Conservation (phyloP, 164 flowering plant genomes). For the Brasenia schreberi region DNA sequence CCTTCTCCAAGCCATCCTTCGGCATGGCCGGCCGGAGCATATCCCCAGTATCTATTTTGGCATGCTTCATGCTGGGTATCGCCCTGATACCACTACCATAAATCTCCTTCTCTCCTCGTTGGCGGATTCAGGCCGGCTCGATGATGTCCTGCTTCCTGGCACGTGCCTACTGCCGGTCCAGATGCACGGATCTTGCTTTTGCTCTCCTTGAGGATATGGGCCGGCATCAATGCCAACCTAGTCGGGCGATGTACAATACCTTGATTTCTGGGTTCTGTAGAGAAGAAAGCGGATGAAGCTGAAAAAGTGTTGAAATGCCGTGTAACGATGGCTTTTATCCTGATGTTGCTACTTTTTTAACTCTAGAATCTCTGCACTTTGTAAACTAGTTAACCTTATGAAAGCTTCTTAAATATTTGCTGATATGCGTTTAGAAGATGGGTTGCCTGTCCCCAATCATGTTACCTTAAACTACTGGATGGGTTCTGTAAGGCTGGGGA, state of each 20-base stretch:
- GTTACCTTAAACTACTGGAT: constrained; percentile 62
- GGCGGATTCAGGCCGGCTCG: constrained; percentile 53
- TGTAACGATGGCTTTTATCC: constrained; percentile 48
- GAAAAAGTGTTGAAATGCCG: constrained; percentile 73
- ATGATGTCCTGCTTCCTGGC: constrained; percentile 77
- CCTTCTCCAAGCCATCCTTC: constrained; percentile 35
- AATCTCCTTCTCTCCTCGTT: constrained; percentile 51
- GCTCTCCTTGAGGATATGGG: constrained; percentile 51
- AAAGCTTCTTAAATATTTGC: constrained; percentile 75
- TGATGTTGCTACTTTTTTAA: constrained; percentile 83
- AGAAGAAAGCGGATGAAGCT: constrained; percentile 57
- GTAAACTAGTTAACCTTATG: constrained; percentile 48
- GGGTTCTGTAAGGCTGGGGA: constrained; percentile 65
- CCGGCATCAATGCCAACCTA: constrained; percentile 33
- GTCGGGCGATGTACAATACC: constrained; percentile 62
- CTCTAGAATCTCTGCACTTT: constrained; percentile 80
- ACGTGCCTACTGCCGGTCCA: constrained; percentile 66
- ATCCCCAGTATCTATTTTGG: constrained; percentile 58
- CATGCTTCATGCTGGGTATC: constrained; percentile 39
- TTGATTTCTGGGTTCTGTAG: constrained; percentile 62
- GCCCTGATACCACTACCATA: constrained; percentile 65
- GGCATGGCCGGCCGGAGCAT: constrained; percentile 17
- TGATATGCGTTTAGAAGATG: constrained; percentile 67
- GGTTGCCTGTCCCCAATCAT: constrained; percentile 56
- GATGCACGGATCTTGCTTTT: constrained; percentile 29